Evolutionary conservation across 805 yeast genomes (phyloP).

Genomic region (Cyberlindnera maclurae): DNA sequence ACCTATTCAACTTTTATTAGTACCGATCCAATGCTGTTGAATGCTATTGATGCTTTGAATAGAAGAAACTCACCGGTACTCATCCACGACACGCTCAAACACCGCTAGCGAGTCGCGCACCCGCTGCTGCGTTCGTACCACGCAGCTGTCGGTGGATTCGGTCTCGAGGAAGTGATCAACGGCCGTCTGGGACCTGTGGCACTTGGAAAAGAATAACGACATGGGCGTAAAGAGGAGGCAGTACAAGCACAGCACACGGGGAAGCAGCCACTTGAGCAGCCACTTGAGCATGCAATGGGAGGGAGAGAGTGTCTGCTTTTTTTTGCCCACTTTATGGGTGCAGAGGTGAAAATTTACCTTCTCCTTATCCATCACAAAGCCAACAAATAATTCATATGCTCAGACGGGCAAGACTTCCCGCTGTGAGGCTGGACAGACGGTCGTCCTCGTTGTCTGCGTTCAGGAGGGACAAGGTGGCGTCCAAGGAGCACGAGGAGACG

Average conservation of each 20-base stretch:
- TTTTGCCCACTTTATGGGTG: too few relatives aligned
- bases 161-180: background rate
- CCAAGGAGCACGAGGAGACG: slow-evolving; percentile 3
- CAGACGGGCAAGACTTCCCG: too few relatives aligned
- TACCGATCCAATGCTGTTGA: too few relatives aligned
- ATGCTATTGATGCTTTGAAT: too few relatives aligned
- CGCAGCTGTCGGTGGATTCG: background rate
- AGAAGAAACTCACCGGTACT: slow-evolving; percentile 1
- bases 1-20: slow-evolving; percentile 1
- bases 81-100: slow-evolving; percentile 6
- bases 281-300: background rate
- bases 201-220: slow-evolving; percentile 2
- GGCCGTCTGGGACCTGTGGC: background rate
- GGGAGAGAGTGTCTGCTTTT: background rate
- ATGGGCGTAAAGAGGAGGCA: background rate
- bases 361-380: too few relatives aligned
- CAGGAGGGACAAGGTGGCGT: slow-evolving; percentile 1
- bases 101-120: slow-evolving; percentile 4
- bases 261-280: background rate
- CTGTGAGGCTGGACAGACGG: background rate
- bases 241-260: background rate
- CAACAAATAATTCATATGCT: too few relatives aligned
- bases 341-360: too few relatives aligned
- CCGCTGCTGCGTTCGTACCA: slow-evolving; percentile 6
- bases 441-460: background rate